Evolutionary conservation across 1,284 basidiomycete species (phyloP).

Genomic region (Caloboletus firmus): DNA sequence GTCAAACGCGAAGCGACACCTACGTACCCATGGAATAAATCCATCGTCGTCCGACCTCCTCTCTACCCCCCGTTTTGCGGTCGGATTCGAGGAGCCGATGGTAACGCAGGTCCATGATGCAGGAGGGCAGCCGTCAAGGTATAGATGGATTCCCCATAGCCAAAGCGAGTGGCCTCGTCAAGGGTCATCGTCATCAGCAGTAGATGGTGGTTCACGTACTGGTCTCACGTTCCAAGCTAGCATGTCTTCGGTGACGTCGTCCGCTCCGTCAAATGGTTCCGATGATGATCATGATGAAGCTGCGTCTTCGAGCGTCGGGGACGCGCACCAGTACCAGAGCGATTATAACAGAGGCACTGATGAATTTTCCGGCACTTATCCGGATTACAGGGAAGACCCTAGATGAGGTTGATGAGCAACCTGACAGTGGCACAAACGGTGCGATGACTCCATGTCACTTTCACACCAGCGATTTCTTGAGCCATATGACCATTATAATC

Average conservation of each 20-base stretch:
- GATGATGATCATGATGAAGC: slow-evolving; percentile 29
- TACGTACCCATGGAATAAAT: slow-evolving; percentile 52
- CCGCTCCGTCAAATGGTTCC: slow-evolving; percentile 24
- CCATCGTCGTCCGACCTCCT: slow-evolving; percentile 24
- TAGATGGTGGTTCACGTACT: not conserved
- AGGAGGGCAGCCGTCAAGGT: slow-evolving; percentile 41
- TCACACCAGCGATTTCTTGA: slow-evolving; percentile 17
- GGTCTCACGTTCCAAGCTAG: slow-evolving; percentile 25
- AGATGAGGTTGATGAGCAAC: slow-evolving; percentile 3
- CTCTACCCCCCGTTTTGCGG: slow-evolving; percentile 36
- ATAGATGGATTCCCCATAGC: slow-evolving; percentile 44
- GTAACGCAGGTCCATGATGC: slow-evolving; percentile 44
- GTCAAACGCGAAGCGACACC: slow-evolving; percentile 62
- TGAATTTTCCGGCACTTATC: slow-evolving; percentile 18
- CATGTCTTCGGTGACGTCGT: slow-evolving; percentile 32
- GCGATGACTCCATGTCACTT: not conserved
- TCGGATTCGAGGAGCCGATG: slow-evolving; percentile 48
- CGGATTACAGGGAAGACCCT: slow-evolving; percentile 5
- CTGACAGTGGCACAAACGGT: not conserved
- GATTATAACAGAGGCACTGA: slow-evolving; percentile 12
- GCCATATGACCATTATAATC: slow-evolving; percentile 19
- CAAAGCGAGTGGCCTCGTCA: slow-evolving; percentile 20
- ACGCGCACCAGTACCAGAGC: slow-evolving; percentile 3
- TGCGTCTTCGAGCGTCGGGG: slow-evolving; percentile 2
- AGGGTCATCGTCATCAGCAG: slow-evolving; percentile 24